Evolutionary conservation across 352 stramenopile genomes (phyloP), one percentile per base, ranked within the genome.

Genomic region (Phytophthora europaea): DNA sequence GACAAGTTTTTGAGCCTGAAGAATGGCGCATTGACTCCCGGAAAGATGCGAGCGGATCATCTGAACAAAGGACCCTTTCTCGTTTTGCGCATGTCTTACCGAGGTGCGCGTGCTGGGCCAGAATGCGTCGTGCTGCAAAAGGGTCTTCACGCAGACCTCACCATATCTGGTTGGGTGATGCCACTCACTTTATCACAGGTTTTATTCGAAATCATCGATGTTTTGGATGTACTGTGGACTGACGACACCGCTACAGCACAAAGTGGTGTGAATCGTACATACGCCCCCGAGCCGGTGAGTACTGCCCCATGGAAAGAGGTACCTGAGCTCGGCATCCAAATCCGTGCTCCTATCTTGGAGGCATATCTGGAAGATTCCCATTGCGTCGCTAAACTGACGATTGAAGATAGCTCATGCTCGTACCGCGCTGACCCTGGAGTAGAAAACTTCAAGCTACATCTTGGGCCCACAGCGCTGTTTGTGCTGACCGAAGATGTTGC

Each of bases 401-500:
- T 97, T 33, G 90, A 97, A 70, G 84, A 94, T 31, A 94, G 80
- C 51, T 85, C 84, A 10, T 89, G 91, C 8, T 79, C 76, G 9
- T 95, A 91, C 57, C 82, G 78, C 8, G 87, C 89, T 12, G 85
- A 94, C 23, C 64, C 88, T 16, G 69, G 70, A 40, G 73, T 83
- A 33, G 90, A 97, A 62, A 91, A 79, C 40, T 81, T 91, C 9
- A 92, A 83, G 54, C 73, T 96, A 12, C 73, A 91, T 51, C 65
- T 97, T 12, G 89, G 88, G 13, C 88, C 90, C 3, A 96, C 88
- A 0, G 89, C 90, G 20, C 65, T 97, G 13, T 95, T 93, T 61
- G 89, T 97, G 1, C 55, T 97, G 38, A 96, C 90, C 0, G 85
- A 95, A 64, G 90, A 96, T 73, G 89, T 96, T n/a, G 89, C 90